These are phyloP conservation scores for Diplodia seriata DNA, from an alignment of 2,329 filamentous ascomycete genomes.

Conservation along the genomic window DNA sequence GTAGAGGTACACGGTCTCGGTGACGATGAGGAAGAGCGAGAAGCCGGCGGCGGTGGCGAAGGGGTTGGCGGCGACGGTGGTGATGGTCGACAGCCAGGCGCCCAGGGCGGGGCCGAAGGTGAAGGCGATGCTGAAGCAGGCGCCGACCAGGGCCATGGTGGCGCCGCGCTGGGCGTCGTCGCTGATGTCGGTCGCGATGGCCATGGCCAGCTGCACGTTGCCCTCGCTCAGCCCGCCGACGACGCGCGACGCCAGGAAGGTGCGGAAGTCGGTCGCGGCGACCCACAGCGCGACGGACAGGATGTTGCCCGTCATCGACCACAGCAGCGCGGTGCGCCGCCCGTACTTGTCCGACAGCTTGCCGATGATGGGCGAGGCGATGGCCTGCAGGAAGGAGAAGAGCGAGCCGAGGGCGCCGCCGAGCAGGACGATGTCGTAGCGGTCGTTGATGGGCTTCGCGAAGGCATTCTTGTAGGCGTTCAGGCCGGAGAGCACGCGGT, in stretches of 20 bases:
- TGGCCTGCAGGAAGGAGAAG: slow-evolving; percentile 89
- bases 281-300: slow-evolving; percentile 95
- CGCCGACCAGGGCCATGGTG: slow-evolving; percentile 95
- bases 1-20: slow-evolving; percentile 90
- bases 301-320: slow-evolving; percentile 92
- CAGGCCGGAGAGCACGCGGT: slow-evolving; percentile 78
- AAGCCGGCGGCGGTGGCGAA: slow-evolving; percentile 93
- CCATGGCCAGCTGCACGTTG: slow-evolving; percentile 94
- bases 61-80: slow-evolving; percentile 82
- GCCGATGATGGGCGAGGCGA: slow-evolving; percentile 92
- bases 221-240: slow-evolving; percentile 95
- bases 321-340: slow-evolving; percentile 82
- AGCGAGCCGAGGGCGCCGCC: slow-evolving; percentile 92
- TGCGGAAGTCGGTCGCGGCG: slow-evolving; percentile 89
- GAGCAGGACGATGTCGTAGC: slow-evolving; percentile 95
- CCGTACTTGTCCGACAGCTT: slow-evolving; percentile 87
- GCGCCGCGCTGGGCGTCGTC: slow-evolving; percentile 82
- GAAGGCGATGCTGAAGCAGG: slow-evolving; percentile 96
- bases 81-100: slow-evolving; percentile 80
- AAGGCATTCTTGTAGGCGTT: slow-evolving; percentile 97
- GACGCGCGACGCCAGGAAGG: slow-evolving; percentile 90
- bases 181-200: slow-evolving; percentile 95
- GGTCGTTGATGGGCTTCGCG: slow-evolving; percentile 87
- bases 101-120: slow-evolving; percentile 94
- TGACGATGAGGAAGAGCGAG: slow-evolving; percentile 80